phyloP scores from a whole-genome alignment of 192 early-diverging fungal genomes.

The Entophlyctis luteolus region DNA sequence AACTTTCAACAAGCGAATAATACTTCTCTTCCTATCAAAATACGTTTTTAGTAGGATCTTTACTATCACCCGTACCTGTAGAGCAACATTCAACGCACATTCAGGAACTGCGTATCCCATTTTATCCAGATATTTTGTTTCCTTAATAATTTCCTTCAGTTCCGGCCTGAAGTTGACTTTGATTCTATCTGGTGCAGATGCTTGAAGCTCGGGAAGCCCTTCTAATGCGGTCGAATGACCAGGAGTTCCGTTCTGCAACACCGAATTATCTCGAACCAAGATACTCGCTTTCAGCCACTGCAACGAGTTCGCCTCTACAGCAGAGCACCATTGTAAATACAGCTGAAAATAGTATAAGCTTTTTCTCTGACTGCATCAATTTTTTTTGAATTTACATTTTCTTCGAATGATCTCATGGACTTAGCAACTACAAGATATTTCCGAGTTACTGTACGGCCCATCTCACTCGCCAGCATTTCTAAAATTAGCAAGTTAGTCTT shows the following conservation, averaged over 20 bases:
- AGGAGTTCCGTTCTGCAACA: neutral
- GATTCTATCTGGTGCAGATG: constrained; percentile 36
- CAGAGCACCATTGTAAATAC: constrained; percentile 52
- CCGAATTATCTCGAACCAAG: constrained; percentile 34
- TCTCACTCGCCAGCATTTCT: constrained; percentile 61
- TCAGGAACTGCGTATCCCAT: constrained; percentile 55
- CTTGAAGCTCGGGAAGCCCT: neutral
- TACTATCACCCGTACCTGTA: constrained; percentile 40
- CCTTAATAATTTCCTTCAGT: constrained; percentile 58
- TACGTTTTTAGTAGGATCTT: neutral
- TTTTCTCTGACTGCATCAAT: neutral
- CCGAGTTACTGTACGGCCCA: constrained; percentile 55
- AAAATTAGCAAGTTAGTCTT: neutral
- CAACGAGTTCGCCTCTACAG: constrained; percentile 55
- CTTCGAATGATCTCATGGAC: constrained; percentile 59
- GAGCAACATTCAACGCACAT: constrained; percentile 56
- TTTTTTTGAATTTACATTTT: constrained; percentile 31
- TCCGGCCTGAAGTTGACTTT: constrained; percentile 55
- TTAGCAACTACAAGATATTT: constrained; percentile 61
- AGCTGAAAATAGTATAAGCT: constrained; percentile 28
- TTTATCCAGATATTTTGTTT: constrained; percentile 64
- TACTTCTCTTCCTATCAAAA: constrained; percentile 57
- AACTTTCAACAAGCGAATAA: constrained; percentile 52
- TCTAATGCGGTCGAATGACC: neutral
- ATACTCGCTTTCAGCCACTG: constrained; percentile 56